Percentiles rank a stretch among this genome's conserved stretches.
Evolutionary conservation across 2,329 filamentous ascomycete genomes (phyloP).

Genomic region (Nothophaeocryptopus gaeumannii): DNA sequence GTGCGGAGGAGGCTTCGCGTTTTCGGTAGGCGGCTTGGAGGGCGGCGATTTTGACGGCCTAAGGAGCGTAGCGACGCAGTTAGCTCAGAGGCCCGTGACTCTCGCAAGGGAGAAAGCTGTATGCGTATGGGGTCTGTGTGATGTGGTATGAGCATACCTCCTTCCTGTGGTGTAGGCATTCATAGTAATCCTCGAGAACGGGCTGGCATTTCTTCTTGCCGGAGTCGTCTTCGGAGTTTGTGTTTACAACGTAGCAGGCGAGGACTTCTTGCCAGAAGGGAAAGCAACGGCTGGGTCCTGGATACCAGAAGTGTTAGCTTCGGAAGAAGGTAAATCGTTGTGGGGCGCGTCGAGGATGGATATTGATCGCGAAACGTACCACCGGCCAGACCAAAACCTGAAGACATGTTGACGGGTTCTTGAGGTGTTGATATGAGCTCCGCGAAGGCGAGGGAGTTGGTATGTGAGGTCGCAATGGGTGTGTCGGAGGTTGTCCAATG

Average conservation of each 20-base stretch:
- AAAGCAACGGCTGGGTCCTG: constrained; percentile 80
- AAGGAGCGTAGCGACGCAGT: constrained; percentile 7
- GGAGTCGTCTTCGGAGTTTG: constrained; percentile 69
- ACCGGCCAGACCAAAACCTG: constrained; percentile 77
- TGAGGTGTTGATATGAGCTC: constrained; percentile 4
- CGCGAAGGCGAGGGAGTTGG: not conserved
- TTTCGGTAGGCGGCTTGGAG: constrained; percentile 85
- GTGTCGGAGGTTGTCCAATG: too few relatives aligned
- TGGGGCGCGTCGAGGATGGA: not conserved
- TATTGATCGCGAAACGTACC: constrained; percentile 54
- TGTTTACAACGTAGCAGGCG: constrained; percentile 96
- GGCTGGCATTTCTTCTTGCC: constrained; percentile 86
- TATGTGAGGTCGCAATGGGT: too few relatives aligned
- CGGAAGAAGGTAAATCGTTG: not conserved
- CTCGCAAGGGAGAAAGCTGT: not conserved
- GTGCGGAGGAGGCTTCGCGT: constrained; percentile 68
- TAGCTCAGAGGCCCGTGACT: not conserved
- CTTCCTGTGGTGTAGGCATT: constrained; percentile 98
- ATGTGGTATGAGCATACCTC: constrained; percentile 64
- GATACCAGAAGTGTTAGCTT: constrained; percentile 10
- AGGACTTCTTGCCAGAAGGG: constrained; percentile 99
- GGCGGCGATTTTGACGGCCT: constrained; percentile 75
- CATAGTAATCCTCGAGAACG: constrained; percentile 93
- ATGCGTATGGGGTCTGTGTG: not conserved
- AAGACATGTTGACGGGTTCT: constrained; percentile 60